Percentiles rank a stretch among this genome's conserved stretches.
phyloP scores from a whole-genome alignment of 495 filamentous ascomycete genomes.

The Penicillium psychrofluorescens region DNA sequence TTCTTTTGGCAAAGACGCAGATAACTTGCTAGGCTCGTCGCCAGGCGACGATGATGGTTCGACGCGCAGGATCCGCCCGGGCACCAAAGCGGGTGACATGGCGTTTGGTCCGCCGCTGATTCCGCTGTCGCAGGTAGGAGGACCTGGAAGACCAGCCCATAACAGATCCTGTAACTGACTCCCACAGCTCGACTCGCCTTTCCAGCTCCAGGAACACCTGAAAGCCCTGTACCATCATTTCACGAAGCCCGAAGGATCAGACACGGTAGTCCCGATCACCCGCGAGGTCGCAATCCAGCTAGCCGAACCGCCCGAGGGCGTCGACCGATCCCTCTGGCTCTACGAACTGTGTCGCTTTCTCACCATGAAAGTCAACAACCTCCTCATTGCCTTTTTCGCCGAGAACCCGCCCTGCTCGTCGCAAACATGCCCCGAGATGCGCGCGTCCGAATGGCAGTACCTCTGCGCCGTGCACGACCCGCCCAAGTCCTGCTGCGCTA shows the following conservation, averaged over 20 bases:
- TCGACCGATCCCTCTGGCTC: slow-evolving; percentile 85
- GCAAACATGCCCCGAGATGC: slow-evolving; percentile 92
- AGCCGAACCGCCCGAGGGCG: slow-evolving; percentile 67
- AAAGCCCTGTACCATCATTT: slow-evolving; percentile 80
- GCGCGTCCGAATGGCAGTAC: slow-evolving; percentile 97
- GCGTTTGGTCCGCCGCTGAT: slow-evolving; percentile 82
- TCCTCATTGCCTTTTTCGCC: slow-evolving; percentile 86
- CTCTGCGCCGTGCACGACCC: slow-evolving; percentile 95
- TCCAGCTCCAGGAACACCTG: slow-evolving; percentile 97
- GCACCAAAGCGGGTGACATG: slow-evolving; percentile 86
- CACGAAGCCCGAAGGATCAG: slow-evolving; percentile 55
- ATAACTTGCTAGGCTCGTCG: slow-evolving; percentile 31
- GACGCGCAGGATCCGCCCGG: slow-evolving; percentile 80
- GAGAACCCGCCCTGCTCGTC: slow-evolving; percentile 82
- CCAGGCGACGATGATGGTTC: slow-evolving; percentile 55
- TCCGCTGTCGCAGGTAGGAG: slow-evolving; percentile 67
- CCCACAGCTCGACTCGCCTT: slow-evolving; percentile 79
- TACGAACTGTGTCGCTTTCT: slow-evolving; percentile 96
- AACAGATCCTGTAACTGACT: slow-evolving; percentile 12
- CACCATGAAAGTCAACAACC: slow-evolving; percentile 82
- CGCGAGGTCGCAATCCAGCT: slow-evolving; percentile 64
- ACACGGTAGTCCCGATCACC: slow-evolving; percentile 57
- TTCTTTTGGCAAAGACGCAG: slow-evolving; percentile 32
- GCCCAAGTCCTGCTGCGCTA: slow-evolving; percentile 91
- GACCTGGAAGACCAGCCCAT: neutral